A percentile compares a stretch with the other conserved stretches of the same genome.
phyloP scores from a whole-genome alignment of 345 rosid species.

The Anastatica hierochuntica region DNA sequence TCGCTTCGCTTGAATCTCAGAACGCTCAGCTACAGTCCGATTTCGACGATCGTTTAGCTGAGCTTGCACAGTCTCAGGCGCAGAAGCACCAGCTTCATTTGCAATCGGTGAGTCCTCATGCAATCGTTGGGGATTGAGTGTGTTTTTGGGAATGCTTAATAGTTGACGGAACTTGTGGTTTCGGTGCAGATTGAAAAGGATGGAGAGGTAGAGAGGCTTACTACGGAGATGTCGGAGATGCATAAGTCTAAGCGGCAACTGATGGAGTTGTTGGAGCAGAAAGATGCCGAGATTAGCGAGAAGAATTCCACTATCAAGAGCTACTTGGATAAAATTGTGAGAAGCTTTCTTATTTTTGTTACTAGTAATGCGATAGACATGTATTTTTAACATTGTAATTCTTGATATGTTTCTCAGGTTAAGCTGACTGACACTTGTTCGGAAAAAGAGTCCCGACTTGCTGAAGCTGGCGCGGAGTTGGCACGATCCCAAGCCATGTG shows the following conservation, averaged over 20 bases:
- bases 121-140: too few relatives aligned
- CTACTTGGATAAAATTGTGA: conserved; percentile 80
- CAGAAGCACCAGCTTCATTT: conserved; percentile 80
- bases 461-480: conserved; percentile 62
- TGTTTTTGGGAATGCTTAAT: neutral
- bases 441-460: conserved; percentile 52
- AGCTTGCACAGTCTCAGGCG: conserved; percentile 62
- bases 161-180: neutral
- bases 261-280: conserved; percentile 72
- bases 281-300: conserved; percentile 68
- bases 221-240: conserved; percentile 54
- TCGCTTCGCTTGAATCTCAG: conserved; percentile 51
- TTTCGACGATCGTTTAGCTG: conserved; percentile 47
- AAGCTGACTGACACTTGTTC: conserved; percentile 56
- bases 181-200: conserved; percentile 66
- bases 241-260: conserved; percentile 84
- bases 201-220: conserved; percentile 69
- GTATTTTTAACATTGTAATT: neutral
- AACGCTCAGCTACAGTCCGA: conserved; percentile 61
- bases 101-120: conserved; percentile 44
- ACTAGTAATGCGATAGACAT: too few relatives aligned
- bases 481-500: conserved; percentile 50
- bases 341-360: too few relatives aligned
- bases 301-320: conserved; percentile 57
- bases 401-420: conserved; percentile 33